A percentile compares a stretch with the other conserved stretches of the same genome.
These are phyloP conservation scores for Russula olivacea DNA, from an alignment of 768 basidiomycete genomes.

Conservation along the genomic window DNA sequence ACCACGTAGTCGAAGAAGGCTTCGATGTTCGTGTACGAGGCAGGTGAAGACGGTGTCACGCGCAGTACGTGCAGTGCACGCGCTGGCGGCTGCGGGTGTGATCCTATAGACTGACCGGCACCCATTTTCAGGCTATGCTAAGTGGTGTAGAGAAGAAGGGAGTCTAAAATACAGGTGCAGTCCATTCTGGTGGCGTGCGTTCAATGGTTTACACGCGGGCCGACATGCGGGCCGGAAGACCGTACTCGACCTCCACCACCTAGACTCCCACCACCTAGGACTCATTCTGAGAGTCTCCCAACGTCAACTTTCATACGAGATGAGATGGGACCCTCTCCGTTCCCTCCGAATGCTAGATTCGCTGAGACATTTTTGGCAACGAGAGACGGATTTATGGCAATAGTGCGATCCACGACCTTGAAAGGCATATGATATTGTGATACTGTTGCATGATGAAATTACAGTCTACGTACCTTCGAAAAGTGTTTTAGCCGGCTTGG, in stretches of 20 bases:
- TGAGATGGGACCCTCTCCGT: constrained; percentile 5
- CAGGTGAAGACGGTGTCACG: constrained; percentile 85
- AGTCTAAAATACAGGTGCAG: neutral
- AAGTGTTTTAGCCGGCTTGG: constrained; percentile 91
- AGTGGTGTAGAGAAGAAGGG: neutral
- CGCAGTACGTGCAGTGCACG: constrained; percentile 82
- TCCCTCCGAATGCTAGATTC: constrained; percentile 32
- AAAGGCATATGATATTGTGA: neutral
- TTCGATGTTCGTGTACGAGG: constrained; percentile 76
- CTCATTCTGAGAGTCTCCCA: constrained; percentile 14
- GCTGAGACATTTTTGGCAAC: constrained; percentile 57
- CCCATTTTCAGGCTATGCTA: constrained; percentile 48
- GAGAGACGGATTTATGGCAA: constrained; percentile 82
- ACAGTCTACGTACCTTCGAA: constrained; percentile 54
- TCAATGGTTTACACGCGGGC: neutral
- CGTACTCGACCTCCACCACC: too few relatives aligned
- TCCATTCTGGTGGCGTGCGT: neutral
- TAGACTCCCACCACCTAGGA: neutral
- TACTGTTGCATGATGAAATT: constrained; percentile 44
- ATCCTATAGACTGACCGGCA: constrained; percentile 60
- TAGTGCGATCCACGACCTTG: constrained; percentile 71
- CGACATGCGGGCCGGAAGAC: neutral
- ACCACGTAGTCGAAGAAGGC: constrained; percentile 97
- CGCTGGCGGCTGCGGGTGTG: constrained; percentile 41
- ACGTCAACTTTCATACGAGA: constrained; percentile 21